phyloP scores from a whole-genome alignment of 192 early-diverging fungal species.

The Coemansia sp. region DNA sequence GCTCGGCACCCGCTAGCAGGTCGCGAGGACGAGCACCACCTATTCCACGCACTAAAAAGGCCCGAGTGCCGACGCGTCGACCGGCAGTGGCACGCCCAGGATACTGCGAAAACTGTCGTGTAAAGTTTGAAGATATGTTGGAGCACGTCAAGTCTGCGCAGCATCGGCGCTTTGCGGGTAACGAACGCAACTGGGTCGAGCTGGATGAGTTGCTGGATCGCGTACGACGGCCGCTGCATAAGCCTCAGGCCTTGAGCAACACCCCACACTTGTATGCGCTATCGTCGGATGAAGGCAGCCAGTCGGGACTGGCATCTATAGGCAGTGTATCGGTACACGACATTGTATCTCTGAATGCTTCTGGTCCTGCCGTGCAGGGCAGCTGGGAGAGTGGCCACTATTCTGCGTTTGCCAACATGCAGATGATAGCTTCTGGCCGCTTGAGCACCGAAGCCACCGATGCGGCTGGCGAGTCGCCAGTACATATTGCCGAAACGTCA shows the following conservation, averaged over 20 bases:
- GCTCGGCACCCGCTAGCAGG: background rate
- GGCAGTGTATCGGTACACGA: background rate
- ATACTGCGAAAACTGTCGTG: constrained; percentile 55
- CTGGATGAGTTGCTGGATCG: constrained; percentile 38
- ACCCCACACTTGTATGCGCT: constrained; percentile 20
- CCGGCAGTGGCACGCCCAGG: constrained; percentile 40
- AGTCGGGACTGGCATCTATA: background rate
- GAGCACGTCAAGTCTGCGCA: constrained; percentile 44
- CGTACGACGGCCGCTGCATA: constrained; percentile 33
- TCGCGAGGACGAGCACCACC: constrained; percentile 28
- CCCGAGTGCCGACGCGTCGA: constrained; percentile 33
- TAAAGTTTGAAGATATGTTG: constrained; percentile 50
- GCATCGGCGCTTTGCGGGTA: constrained; percentile 49
- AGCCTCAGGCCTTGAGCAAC: constrained; percentile 6
- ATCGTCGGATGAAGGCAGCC: constrained; percentile 35
- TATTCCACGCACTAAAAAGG: constrained; percentile 40
- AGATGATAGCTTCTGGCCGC: constrained; percentile 40
- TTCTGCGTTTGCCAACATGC: constrained; percentile 17
- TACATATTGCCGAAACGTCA: background rate
- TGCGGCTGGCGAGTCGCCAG: background rate
- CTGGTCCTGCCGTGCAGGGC: background rate
- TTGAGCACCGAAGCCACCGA: constrained; percentile 30
- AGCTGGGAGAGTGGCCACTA: constrained; percentile 11
- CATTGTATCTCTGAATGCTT: constrained; percentile 11
- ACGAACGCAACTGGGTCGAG: constrained; percentile 46